Percentiles rank a stretch among this genome's conserved stretches.
phyloP scores from a whole-genome alignment of 768 basidiomycete genomes.

The Sporobolomyces pararoseus region DNA sequence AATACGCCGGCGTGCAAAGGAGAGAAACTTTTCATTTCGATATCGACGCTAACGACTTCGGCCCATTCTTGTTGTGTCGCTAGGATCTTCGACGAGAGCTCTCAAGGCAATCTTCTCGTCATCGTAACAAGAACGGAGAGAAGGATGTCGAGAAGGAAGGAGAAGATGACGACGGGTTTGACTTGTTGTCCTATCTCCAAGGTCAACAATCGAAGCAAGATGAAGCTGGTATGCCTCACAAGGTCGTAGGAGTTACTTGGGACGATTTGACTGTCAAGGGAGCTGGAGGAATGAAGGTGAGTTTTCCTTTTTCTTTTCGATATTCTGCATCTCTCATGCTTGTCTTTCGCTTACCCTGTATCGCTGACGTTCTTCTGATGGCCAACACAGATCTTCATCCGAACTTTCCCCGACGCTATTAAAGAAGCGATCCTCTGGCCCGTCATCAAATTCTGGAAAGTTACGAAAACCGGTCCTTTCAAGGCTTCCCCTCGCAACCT shows the following conservation, averaged over 20 bases:
- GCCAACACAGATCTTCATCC: conserved; percentile 39
- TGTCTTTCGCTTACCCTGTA: no score
- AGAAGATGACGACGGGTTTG: conserved; percentile 48
- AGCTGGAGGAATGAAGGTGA: conserved; percentile 51
- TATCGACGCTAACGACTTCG: neutral
- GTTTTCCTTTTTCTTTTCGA: neutral
- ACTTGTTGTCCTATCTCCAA: conserved; percentile 47
- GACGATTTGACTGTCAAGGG: conserved; percentile 49
- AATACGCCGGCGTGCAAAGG: conserved; percentile 9
- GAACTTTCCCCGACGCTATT: conserved; percentile 52
- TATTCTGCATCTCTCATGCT: no score
- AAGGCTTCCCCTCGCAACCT: conserved; percentile 64
- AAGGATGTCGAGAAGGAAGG: conserved; percentile 47
- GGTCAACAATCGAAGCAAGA: conserved; percentile 39
- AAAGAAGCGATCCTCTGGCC: conserved; percentile 59
- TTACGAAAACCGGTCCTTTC: conserved; percentile 50
- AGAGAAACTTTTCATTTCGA: no score
- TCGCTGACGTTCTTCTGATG: neutral
- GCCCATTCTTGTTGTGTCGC: neutral
- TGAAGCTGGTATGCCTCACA: conserved; percentile 50
- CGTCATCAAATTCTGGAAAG: conserved; percentile 57
- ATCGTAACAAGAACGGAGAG: conserved; percentile 25
- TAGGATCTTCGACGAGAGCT: conserved; percentile 25
- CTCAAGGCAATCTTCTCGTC: conserved; percentile 21
- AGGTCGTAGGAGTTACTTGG: conserved; percentile 50